Evolutionary conservation across 2,329 filamentous ascomycete genomes (phyloP).

Genomic region (Cladorrhinum sp.): DNA sequence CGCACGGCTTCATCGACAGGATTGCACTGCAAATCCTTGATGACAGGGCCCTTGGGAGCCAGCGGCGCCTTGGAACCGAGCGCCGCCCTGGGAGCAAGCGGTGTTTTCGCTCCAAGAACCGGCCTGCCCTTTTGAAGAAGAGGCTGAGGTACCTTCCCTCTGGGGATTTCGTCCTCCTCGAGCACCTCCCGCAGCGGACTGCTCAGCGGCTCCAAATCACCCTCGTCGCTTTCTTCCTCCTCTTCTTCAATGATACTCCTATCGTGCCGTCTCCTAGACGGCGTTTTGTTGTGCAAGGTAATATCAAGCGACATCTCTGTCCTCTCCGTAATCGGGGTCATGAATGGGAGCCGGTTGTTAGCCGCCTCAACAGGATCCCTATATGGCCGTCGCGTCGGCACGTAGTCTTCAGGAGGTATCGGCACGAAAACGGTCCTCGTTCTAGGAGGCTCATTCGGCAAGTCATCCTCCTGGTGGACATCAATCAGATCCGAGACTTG

Average conservation of each 20-base stretch:
- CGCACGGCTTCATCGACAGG: conserved; percentile 77
- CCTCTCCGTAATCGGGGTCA: conserved; percentile 96
- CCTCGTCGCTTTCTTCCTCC: conserved; percentile 32
- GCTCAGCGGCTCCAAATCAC: conserved; percentile 45
- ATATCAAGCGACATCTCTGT: conserved; percentile 83
- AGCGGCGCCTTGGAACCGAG: conserved; percentile 32
- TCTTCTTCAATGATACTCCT: conserved; percentile 29
- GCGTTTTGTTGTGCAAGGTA: conserved; percentile 69
- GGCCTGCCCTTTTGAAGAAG: conserved; percentile 42
- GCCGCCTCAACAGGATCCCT: conserved; percentile 75
- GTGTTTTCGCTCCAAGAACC: conserved; percentile 9
- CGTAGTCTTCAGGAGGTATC: conserved; percentile 80
- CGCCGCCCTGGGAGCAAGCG: conserved; percentile 45
- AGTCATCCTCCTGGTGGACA: conserved; percentile 34
- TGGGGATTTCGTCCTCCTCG: conserved; percentile 46
- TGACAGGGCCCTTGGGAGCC: conserved; percentile 63
- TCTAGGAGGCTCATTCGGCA: conserved; percentile 43
- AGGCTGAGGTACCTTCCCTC: conserved; percentile 47
- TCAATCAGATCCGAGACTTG: conserved; percentile 41
- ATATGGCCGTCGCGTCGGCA: conserved; percentile 74
- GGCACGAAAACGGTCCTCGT: conserved; percentile 70
- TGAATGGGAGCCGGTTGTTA: conserved; percentile 91
- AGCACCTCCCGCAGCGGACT: conserved; percentile 71
- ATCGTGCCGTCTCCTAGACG: conserved; percentile 54
- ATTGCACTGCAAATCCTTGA: conserved; percentile 82